Conservation (phyloP, 1,139 yeast genomes). For the Hansenula lynferdii region DNA sequence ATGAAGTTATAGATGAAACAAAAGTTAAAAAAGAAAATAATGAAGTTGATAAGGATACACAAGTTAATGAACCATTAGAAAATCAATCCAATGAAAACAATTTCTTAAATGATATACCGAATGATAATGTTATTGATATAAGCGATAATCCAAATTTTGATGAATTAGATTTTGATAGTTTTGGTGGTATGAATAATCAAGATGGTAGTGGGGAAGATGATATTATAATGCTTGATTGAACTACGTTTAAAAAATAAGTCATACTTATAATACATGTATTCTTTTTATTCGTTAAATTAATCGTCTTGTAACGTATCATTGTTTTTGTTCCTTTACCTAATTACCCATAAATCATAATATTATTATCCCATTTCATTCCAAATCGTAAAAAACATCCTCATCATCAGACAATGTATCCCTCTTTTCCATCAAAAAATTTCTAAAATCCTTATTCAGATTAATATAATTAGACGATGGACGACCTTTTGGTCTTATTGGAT, state of each 20-base stretch:
- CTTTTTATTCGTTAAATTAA: not conserved
- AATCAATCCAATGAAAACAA: conserved; percentile 9
- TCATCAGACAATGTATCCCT: not conserved
- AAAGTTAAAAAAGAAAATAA: conserved; percentile 3
- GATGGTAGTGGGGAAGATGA: conserved; percentile 8
- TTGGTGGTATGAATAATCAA: conserved; percentile 12
- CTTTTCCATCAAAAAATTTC: not conserved
- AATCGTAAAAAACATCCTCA: conserved; percentile 1
- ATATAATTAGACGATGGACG: conserved; percentile 16
- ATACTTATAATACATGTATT: not conserved
- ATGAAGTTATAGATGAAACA: not conserved
- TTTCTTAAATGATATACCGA: not conserved
- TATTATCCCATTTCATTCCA: not conserved
- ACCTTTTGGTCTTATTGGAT: not conserved
- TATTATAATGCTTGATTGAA: conserved; percentile 10
- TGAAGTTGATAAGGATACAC: conserved; percentile 15
- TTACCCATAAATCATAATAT: no score
- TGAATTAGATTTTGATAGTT: conserved; percentile 16
- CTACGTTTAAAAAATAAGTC: not conserved
- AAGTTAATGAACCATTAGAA: conserved; percentile 6
- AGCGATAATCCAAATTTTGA: conserved; percentile 11
- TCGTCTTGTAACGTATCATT: not conserved
- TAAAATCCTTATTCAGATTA: conserved; percentile 14
- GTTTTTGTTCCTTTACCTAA: no score
- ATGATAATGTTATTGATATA: not conserved